Percentiles rank a stretch among this genome's conserved stretches.
Conservation (phyloP, 73 alveolate genomes). For the Tetrahymena thermophila region DNA sequence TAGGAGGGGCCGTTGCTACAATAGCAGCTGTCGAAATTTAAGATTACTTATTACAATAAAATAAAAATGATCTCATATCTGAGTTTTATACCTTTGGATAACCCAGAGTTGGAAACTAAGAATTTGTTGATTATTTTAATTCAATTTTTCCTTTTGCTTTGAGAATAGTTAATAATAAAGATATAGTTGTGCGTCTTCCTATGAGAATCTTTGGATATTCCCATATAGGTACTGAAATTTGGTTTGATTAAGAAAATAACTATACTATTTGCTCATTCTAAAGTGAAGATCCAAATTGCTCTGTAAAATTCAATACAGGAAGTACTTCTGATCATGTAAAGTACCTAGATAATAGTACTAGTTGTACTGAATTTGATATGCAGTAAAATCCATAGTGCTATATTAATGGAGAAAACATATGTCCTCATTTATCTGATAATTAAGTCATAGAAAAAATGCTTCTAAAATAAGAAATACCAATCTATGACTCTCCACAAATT, state of each 20-base stretch:
- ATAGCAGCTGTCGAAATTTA: conserved; percentile 12
- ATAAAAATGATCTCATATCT: not conserved
- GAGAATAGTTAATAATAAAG: not conserved
- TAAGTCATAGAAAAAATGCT: not conserved
- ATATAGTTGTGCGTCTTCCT: not conserved
- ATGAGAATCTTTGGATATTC: not conserved
- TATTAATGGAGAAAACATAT: not conserved
- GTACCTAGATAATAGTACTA: not conserved
- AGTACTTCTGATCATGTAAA: not conserved
- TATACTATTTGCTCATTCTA: not conserved
- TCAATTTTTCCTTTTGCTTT: not conserved
- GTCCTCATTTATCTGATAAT: not conserved
- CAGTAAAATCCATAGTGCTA: not conserved
- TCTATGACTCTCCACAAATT: not conserved
- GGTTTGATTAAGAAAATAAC: not conserved
- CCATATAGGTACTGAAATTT: not conserved
- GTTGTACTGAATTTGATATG: not conserved
- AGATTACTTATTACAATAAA: not conserved
- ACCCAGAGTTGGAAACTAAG: conserved; percentile 41
- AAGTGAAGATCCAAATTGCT: not conserved
- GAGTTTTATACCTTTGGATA: conserved; percentile 24
- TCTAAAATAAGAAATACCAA: not conserved
- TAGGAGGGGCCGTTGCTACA: conserved; percentile 36
- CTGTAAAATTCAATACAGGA: not conserved
- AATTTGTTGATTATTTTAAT: not conserved